Base-by-base conservation (phyloP, 2,329 filamentous ascomycete species). In the Phialophora tarda region DNA sequence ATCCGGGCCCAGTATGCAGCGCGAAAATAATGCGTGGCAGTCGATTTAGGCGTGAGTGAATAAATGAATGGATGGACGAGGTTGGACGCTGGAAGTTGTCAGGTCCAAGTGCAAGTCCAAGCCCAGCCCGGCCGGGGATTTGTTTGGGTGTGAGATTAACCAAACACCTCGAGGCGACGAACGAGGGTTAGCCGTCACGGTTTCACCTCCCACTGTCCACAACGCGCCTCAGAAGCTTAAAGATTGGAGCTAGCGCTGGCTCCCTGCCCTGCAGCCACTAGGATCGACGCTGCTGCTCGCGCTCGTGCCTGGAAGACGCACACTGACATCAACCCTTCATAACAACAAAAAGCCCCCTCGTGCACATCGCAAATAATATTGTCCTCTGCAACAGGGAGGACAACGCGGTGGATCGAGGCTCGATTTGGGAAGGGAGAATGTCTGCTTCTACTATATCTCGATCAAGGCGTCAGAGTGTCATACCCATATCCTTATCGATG, bases 101-200 rank as follows among this genome's bases (percentile, higher is more conserved):
- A 53, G 23, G 38, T n/a, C 14, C 38, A 44, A 44, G 38, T 44
- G 4, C 38, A 44, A n/a, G 17, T 44, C 14, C 38, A n/a, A n/a
- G 38, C 38, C 38, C 38, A 44, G 48, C 28, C 47, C 59, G 48
- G 47, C 47, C 59, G 26, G 59, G 23, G 21, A 61, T 61, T 61
- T 61, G 59, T 61, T 61, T 61, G 59, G 59, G 59, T 61, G 47
- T 48, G 53, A 55, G 47, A 59, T 61, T 61, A 61, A 32, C 48
- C 34, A 34, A 54, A 54, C 48, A 38, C 17, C 28, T 51, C 21
- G n/a, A 54, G 59, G 48, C 59, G 47, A 61, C 59, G 59, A 61
- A 61, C 59, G 44, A 61, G 59, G 59, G 48, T 44, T 30, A 34
- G 41, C 47, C 21, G 38, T 53, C 59, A 58, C 55, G 30, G 55